Evolutionary conservation across 768 basidiomycete genomes (phyloP).

Genomic region (Coprinopsis marcescibilis): DNA sequence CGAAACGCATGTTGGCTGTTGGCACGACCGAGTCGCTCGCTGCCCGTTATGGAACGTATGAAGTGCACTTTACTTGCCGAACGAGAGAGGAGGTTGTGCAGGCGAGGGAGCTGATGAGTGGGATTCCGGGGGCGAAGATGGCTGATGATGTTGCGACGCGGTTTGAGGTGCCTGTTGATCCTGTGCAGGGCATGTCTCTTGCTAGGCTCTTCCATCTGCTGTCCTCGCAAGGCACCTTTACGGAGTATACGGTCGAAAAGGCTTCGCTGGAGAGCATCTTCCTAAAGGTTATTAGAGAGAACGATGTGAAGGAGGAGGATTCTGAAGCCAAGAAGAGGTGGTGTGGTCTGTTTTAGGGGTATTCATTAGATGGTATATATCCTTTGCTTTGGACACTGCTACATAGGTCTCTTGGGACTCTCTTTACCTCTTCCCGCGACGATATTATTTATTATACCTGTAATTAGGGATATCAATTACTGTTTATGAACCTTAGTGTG

Average conservation of each 20-base stretch:
- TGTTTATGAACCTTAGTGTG: too few relatives aligned
- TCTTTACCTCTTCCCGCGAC: too few relatives aligned
- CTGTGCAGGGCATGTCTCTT: conserved; percentile 39
- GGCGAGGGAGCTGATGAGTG: conserved; percentile 57
- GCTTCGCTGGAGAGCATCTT: conserved; percentile 53
- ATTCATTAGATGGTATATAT: too few relatives aligned
- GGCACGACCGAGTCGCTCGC: conserved; percentile 61
- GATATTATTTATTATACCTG: too few relatives aligned
- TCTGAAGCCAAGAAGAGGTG: conserved; percentile 15
- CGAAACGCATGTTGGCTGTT: conserved; percentile 64
- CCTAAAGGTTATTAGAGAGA: conserved; percentile 61
- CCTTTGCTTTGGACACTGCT: too few relatives aligned
- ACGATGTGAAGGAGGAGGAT: conserved; percentile 48
- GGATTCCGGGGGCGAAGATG: conserved; percentile 54
- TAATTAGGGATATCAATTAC: too few relatives aligned
- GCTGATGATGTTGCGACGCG: conserved; percentile 73
- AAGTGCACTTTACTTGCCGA: conserved; percentile 68
- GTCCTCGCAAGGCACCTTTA: conserved; percentile 45
- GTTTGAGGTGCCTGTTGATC: conserved; percentile 61
- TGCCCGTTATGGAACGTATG: conserved; percentile 65
- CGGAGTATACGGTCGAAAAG: conserved; percentile 62
- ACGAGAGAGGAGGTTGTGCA: conserved; percentile 53
- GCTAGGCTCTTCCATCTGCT: conserved; percentile 55
- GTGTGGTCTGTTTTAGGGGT: conserved; percentile 6
- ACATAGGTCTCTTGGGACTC: too few relatives aligned